Percentiles rank a stretch among this genome's conserved stretches.
phyloP scores from a whole-genome alignment of 148 eudicot species.

The Vaccinium darrowii region DNA sequence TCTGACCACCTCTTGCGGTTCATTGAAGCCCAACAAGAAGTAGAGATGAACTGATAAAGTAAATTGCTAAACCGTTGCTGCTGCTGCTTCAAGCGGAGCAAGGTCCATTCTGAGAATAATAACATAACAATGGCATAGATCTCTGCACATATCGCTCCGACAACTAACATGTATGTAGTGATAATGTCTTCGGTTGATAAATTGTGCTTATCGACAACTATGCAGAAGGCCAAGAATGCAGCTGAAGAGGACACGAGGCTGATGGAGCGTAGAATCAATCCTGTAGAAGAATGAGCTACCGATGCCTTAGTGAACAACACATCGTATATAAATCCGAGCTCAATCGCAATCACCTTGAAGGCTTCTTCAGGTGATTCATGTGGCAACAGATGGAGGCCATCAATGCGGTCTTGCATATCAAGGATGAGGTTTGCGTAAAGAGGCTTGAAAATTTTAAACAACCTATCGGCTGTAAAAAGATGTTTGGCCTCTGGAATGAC shows the following conservation, averaged over 20 bases:
- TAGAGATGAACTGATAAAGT: not conserved
- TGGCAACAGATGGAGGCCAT: not conserved
- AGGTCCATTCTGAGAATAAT: not conserved
- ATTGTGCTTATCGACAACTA: not conserved
- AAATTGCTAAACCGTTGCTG: not conserved
- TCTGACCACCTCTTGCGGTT: not conserved
- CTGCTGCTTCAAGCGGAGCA: not conserved
- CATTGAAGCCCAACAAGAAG: not conserved
- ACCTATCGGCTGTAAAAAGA: not conserved
- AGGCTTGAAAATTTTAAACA: not conserved
- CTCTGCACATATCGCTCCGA: not conserved
- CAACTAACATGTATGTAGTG: not conserved
- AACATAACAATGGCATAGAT: not conserved
- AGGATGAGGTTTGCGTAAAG: not conserved
- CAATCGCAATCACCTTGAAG: not conserved
- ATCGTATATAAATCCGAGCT: conserved; percentile 8
- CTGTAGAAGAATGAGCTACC: not conserved
- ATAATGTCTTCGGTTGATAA: not conserved
- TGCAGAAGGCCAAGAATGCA: not conserved
- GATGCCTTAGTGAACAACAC: not conserved
- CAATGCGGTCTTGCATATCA: not conserved
- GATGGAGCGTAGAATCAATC: not conserved
- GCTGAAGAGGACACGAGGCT: not conserved
- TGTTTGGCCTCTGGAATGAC: not conserved
- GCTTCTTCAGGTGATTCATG: not conserved